phyloP scores from a whole-genome alignment of 2,329 filamentous ascomycete genomes.

The Fusarium annulatum region DNA sequence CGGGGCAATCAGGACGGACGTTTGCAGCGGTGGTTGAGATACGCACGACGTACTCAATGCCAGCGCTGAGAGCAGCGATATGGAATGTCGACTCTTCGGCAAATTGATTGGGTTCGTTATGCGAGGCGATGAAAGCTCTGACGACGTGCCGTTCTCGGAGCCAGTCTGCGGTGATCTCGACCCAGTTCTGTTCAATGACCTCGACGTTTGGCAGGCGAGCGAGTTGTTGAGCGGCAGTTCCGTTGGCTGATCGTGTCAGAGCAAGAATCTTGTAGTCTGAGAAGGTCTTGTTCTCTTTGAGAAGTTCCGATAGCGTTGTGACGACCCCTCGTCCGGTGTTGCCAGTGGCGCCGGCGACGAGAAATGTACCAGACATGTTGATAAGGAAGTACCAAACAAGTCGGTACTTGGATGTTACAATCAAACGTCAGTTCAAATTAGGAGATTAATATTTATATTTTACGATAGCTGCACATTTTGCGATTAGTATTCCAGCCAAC shows the following conservation, averaged over 20 bases:
- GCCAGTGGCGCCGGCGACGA: not conserved
- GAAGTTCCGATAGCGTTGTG: not conserved
- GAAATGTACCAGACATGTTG: not conserved
- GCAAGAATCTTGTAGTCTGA: not conserved
- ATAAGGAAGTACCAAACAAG: too few relatives aligned
- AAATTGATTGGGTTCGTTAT: not conserved
- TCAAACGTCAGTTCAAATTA: too few relatives aligned
- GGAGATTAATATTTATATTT: too few relatives aligned
- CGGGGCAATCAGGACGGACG: not conserved
- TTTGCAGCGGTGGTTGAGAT: not conserved
- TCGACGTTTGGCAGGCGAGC: not conserved
- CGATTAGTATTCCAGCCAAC: too few relatives aligned
- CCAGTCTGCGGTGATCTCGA: not conserved
- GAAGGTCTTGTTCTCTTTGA: rapidly evolving
- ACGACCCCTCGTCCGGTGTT: not conserved
- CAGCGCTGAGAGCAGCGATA: not conserved
- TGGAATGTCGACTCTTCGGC: not conserved
- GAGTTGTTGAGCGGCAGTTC: not conserved
- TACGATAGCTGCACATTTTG: too few relatives aligned
- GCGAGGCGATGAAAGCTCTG: not conserved
- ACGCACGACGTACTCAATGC: not conserved
- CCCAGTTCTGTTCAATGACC: not conserved
- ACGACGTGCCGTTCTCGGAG: not conserved
- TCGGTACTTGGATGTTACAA: too few relatives aligned
- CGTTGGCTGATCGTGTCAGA: not conserved